Evolutionary conservation across 306 rosid genomes (phyloP), one percentile per base, ranked within the genome.

Genomic region (Luffa acutangula): DNA sequence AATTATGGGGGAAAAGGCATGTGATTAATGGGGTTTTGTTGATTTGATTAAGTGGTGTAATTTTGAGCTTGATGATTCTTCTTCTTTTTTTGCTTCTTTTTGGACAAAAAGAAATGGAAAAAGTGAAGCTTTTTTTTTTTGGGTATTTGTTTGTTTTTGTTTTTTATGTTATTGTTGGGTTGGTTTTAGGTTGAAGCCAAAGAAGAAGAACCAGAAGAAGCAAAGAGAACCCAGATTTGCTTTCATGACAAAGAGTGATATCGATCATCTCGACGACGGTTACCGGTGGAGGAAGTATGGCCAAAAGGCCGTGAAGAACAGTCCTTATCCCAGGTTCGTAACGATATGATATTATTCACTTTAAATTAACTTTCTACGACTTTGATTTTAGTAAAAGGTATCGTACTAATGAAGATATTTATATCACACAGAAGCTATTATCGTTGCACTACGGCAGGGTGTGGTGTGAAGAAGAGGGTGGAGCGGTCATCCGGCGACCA

Each of bases 261-360:
- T 93, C 25, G 97, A 93, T 90, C 91, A 93, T 7, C 78, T 93
- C 7, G 97, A 95, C 77, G 99, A 95, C 62, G 97, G 97, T 9
- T 95, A 88, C 66, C 79, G 97, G 45, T 95, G 99, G 99, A 88
- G 99, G 11, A 95, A 95, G 87, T 95, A 95, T 82, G 99, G 99
- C 45, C 99, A 95, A 77, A 95, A 95, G 84, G 96, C 97, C 33
- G 97, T 95, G 7, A 95, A 95, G 83, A 95, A 95, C 67, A 95
- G 97, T 84, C 97, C 97, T n/a, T 87, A 85, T 79, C 99, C 99
- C 9, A 95, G 99, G 99, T 92, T 42, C 1, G 5, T 78, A 17
- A 39, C 9, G 15, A 66, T 64, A 64, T 34, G 21, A 64, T 15
- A 64, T 7, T 1, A 4, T 36, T 64, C 2, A 2, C 46, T 36